Conservation (phyloP, 768 basidiomycete species). For the Phlebiopsis flavidoalba region DNA sequence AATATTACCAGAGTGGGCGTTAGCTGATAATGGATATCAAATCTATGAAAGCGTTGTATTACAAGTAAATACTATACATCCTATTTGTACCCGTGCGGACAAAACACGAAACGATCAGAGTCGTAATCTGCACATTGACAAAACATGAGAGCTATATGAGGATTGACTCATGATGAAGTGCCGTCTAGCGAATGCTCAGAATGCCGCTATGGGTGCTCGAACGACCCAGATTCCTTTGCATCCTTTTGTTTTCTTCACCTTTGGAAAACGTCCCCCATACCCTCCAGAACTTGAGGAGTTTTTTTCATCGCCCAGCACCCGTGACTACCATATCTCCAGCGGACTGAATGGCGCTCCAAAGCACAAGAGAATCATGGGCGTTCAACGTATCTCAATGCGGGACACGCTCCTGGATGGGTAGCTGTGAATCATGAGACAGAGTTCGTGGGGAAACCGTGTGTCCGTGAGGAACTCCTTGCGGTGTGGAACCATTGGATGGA, state of each 20-base stretch:
- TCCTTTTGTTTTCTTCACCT: constrained; percentile 51
- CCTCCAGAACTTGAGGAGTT: constrained; percentile 94
- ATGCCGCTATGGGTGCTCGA: constrained; percentile 22
- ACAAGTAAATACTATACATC: background rate
- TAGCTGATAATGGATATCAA: no score
- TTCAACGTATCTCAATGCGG: constrained; percentile 86
- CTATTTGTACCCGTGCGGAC: background rate
- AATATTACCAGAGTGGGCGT: no score
- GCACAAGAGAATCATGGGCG: constrained; percentile 88
- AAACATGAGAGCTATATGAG: background rate
- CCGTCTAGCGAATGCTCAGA: constrained; percentile 18
- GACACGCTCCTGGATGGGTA: constrained; percentile 81
- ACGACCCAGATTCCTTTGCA: constrained; percentile 25
- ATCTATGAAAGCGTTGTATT: background rate
- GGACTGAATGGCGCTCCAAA: constrained; percentile 85
- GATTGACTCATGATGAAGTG: background rate
- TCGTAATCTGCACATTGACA: background rate
- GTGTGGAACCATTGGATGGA: constrained; percentile 82
- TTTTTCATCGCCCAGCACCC: constrained; percentile 93
- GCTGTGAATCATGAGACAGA: constrained; percentile 66
- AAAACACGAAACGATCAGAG: background rate
- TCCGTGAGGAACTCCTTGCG: constrained; percentile 88
- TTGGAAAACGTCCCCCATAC: constrained; percentile 69
- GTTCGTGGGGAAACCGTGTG: constrained; percentile 89
- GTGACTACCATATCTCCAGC: constrained; percentile 91